Percentiles rank a stretch among this genome's conserved stretches.
Conservation (phyloP, 768 basidiomycete genomes). For the Dacryopinax primogenitus region DNA sequence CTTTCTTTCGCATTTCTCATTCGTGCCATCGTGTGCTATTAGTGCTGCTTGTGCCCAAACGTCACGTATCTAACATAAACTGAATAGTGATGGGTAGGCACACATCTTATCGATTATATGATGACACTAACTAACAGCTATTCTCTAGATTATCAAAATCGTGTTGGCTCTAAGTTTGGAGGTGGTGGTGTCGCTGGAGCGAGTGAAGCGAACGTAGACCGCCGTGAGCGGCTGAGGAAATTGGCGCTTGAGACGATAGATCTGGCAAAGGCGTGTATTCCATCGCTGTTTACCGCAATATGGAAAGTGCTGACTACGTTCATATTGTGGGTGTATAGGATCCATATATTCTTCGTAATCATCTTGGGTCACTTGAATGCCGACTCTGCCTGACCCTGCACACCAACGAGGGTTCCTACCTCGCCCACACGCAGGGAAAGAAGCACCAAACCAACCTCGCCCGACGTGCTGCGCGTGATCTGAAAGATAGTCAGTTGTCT, state of each 20-base stretch:
- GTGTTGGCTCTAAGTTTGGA: constrained; percentile 90
- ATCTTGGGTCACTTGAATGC: constrained; percentile 96
- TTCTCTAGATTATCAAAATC: constrained; percentile 45
- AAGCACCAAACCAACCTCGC: constrained; percentile 99
- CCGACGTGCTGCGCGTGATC: constrained; percentile 90
- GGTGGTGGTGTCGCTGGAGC: constrained; percentile 93
- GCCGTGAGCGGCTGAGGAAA: constrained; percentile 86
- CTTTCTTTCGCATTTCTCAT: no score
- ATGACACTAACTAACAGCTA: not conserved
- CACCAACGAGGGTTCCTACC: constrained; percentile 98
- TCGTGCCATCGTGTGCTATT: no score
- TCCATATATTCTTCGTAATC: constrained; percentile 96
- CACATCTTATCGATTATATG: not conserved
- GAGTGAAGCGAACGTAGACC: constrained; percentile 88
- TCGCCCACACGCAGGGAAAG: constrained; percentile 98
- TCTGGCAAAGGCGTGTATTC: constrained; percentile 66
- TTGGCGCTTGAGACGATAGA: constrained; percentile 96
- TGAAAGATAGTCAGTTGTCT: constrained; percentile 84
- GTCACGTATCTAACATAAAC: not conserved
- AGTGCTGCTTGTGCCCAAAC: no score
- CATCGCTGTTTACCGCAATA: not conserved
- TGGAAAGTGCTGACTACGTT: constrained; percentile 11
- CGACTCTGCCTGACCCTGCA: constrained; percentile 93
- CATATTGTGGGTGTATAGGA: constrained; percentile 60
- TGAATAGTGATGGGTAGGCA: not conserved